Conservation (phyloP, 2,329 filamentous ascomycete species). For the Nectriaceae sp. region DNA sequence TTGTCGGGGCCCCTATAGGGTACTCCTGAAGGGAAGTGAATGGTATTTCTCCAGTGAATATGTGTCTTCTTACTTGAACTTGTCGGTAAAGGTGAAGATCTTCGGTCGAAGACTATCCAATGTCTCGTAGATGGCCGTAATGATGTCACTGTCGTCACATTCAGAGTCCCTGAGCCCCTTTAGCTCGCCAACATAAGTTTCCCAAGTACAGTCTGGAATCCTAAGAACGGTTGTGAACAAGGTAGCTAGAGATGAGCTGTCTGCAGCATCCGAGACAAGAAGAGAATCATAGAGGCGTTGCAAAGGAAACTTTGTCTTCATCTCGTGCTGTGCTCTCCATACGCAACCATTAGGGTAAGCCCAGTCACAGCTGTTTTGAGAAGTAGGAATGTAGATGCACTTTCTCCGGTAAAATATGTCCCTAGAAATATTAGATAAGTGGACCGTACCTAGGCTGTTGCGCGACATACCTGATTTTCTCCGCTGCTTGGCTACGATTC, state of each 20-base stretch:
- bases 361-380: conserved; percentile 10
- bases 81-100: not conserved
- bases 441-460: fast-evolving
- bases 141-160: conserved; percentile 12
- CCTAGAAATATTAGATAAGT: not conserved
- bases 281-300: no score
- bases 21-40: no score
- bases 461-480: conserved; percentile 10
- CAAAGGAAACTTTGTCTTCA: conserved; percentile 13
- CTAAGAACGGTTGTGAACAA: no score
- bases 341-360: conserved; percentile 8
- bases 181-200: conserved; percentile 17
- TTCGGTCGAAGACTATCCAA: not conserved
- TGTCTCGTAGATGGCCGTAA: conserved; percentile 8
- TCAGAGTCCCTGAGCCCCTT: conserved; percentile 9
- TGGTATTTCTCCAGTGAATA: no score
- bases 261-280: no score
- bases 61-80: conserved; percentile 11
- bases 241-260: no score
- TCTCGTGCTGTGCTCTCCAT: conserved; percentile 17
- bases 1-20: no score
- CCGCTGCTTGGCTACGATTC: conserved; percentile 5
- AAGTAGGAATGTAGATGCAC: conserved; percentile 12
- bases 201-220: conserved; percentile 15
- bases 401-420: not conserved